Evolutionary conservation across 345 rosid species (phyloP).

Genomic region (Citrus medica): DNA sequence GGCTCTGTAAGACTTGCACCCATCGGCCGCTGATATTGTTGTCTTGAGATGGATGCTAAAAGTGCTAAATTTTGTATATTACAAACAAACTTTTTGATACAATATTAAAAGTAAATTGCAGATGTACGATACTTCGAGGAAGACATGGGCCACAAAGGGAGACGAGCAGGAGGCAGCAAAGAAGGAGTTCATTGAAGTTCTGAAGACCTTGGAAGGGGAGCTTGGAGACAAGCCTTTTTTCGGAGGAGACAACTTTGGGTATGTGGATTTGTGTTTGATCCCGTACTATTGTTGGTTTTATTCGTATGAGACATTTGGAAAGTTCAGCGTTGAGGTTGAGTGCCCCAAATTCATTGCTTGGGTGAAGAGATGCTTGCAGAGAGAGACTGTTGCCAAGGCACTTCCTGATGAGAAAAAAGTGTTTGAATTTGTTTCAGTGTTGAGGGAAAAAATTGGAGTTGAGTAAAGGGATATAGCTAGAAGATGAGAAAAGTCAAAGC

Average conservation of each 20-base stretch:
- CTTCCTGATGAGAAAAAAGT: constrained; percentile 28
- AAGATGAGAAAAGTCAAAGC: neutral
- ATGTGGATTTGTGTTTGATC: constrained; percentile 22
- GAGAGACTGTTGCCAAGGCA: constrained; percentile 25
- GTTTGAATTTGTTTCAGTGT: constrained; percentile 7
- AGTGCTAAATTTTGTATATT: neutral
- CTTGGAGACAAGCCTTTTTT: neutral
- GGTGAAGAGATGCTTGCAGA: constrained; percentile 42
- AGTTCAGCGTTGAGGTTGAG: constrained; percentile 26
- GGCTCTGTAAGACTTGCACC: too few species aligned
- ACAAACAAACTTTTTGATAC: too few species aligned
- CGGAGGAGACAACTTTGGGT: constrained; percentile 16
- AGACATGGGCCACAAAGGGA: neutral
- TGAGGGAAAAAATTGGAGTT: neutral
- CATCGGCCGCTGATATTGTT: too few species aligned
- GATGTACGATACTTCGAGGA: neutral
- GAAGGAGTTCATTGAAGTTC: neutral
- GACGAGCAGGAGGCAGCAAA: neutral
- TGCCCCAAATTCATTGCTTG: constrained; percentile 38
- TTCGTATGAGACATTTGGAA: constrained; percentile 25
- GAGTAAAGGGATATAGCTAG: neutral
- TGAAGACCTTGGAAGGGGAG: neutral
- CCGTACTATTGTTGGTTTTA: constrained; percentile 27
- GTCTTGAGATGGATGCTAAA: neutral
- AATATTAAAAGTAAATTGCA: too few species aligned